phyloP scores from a whole-genome alignment of 192 early-diverging fungal species.

The Rhizophagus clarus region DNA sequence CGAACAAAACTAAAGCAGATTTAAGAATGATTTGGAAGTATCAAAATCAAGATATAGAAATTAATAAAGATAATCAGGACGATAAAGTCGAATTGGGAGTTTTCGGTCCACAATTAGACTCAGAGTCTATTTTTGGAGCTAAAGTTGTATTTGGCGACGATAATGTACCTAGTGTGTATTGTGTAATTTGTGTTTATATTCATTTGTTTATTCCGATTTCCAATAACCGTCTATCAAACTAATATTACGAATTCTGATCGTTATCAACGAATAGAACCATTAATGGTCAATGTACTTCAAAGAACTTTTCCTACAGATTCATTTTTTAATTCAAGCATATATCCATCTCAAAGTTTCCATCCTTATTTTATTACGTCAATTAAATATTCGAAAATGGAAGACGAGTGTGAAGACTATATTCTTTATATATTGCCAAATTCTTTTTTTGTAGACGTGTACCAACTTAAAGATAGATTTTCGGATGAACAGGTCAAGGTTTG shows the following conservation, averaged over 20 bases:
- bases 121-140: neutral
- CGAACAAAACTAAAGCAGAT: neutral
- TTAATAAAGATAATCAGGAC: slow-evolving; percentile 6
- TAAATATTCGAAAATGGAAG: neutral
- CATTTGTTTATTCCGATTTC: neutral
- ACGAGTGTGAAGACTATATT: neutral
- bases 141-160: neutral
- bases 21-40: slow-evolving; percentile 12
- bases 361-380: neutral
- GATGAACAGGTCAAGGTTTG: neutral
- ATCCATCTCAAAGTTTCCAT: slow-evolving; percentile 7
- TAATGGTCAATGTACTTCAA: neutral
- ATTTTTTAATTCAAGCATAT: slow-evolving; percentile 6
- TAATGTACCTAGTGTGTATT: neutral
- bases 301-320: neutral
- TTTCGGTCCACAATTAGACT: neutral
- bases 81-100: slow-evolving; percentile 11
- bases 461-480: neutral
- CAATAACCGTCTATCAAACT: neutral
- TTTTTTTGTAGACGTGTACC: slow-evolving; percentile 13
- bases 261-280: neutral
- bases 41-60: slow-evolving; percentile 7
- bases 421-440: slow-evolving; percentile 4
- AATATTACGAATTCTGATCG: neutral
- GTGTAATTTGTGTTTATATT: neutral